Percentiles rank a stretch among this genome's conserved stretches.
These are phyloP conservation scores for Pyrus hybrid DNA, from an alignment of 331 rosid species.

Conservation along the genomic window DNA sequence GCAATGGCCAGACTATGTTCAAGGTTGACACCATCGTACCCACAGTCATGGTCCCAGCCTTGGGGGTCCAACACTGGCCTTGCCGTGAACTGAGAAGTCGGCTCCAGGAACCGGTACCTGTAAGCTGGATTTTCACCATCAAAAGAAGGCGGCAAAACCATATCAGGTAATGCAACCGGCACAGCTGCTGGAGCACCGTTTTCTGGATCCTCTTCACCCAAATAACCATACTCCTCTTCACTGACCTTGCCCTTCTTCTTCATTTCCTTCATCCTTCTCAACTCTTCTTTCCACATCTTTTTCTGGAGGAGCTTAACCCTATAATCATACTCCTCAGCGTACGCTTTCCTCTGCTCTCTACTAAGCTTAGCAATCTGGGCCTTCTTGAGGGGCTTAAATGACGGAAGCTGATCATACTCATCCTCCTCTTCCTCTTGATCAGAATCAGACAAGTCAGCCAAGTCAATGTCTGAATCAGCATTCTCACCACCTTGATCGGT, in stretches of 20 bases:
- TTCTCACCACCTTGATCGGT: slow-evolving; percentile 78
- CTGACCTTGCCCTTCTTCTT: slow-evolving; percentile 47
- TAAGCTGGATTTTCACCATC: slow-evolving; percentile 83
- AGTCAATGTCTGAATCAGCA: slow-evolving; percentile 80
- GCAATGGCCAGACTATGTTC: slow-evolving; percentile 67
- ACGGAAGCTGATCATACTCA: slow-evolving; percentile 91
- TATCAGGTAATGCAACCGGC: slow-evolving; percentile 85
- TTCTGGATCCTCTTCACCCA: slow-evolving; percentile 72
- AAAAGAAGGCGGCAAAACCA: slow-evolving; percentile 80
- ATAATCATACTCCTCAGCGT: slow-evolving; percentile 84
- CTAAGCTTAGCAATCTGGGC: slow-evolving; percentile 74
- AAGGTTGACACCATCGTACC: slow-evolving; percentile 93
- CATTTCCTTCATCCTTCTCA: slow-evolving; percentile 80
- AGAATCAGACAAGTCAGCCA: slow-evolving; percentile 75
- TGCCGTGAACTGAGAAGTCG: slow-evolving; percentile 78
- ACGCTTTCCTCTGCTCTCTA: slow-evolving; percentile 70
- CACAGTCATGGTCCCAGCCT: slow-evolving; percentile 99
- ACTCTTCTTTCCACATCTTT: slow-evolving; percentile 89
- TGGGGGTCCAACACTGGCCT: slow-evolving; percentile 93
- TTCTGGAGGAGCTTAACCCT: slow-evolving; percentile 82
- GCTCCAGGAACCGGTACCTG: slow-evolving; percentile 88
- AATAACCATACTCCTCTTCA: slow-evolving; percentile 34
- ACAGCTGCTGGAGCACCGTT: slow-evolving; percentile 83
- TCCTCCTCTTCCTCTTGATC: slow-evolving; percentile 80
- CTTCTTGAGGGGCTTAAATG: slow-evolving; percentile 83